Base-by-base conservation (phyloP, 495 filamentous ascomycete genomes). In the Neurospora hispaniola region DNA sequence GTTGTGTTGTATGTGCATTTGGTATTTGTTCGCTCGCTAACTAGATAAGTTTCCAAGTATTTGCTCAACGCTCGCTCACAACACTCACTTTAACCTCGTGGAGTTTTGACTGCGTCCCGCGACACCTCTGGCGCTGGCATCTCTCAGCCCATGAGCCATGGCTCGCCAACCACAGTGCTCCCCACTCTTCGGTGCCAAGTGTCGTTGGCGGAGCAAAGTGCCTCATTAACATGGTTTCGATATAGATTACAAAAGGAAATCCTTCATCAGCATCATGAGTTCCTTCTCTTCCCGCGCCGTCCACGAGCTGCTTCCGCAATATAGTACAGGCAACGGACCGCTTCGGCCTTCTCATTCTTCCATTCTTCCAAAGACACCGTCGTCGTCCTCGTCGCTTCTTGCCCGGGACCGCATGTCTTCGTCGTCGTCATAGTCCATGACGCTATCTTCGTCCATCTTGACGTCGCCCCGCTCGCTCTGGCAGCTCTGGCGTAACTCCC, bases 331-430 rank as follows among this genome's bases (percentile, higher is more conserved):
- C 54, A 66, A 66, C 54, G 54, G 7, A 1, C 27, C 27, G 54
- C 54, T 66, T 35, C 27, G 54, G 14, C 48, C 31, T 83, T 87
- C 42, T 78, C 70, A 97, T 82, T 96, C 94, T 79, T 99, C 96
- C 95, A 98, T 98, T 73, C 88, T 89, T 31, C 96, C 96, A 85
- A 99, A 99, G 70, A 99, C 84, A 73, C 93, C 94, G 74, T 97
- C 96, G 71, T 98, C 95, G 69, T 97, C 94, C 75, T 98, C 95
- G 78, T 96, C 93, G 75, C 88, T 90, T 39, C 90, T 88, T 10
- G 86, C 87, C 20, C 88, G 84, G 54, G 84, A 86, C 43, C 85
- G 87, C 76, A 85, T 86, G 71, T 93, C 89, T 73, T 90, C 91
- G 44, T 95, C 92, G 72, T 97, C 94, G 70, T 96, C 93, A 66